Base-by-base conservation (phyloP, 73 alveolate genomes). In the Paramecium caudatum region DNA sequence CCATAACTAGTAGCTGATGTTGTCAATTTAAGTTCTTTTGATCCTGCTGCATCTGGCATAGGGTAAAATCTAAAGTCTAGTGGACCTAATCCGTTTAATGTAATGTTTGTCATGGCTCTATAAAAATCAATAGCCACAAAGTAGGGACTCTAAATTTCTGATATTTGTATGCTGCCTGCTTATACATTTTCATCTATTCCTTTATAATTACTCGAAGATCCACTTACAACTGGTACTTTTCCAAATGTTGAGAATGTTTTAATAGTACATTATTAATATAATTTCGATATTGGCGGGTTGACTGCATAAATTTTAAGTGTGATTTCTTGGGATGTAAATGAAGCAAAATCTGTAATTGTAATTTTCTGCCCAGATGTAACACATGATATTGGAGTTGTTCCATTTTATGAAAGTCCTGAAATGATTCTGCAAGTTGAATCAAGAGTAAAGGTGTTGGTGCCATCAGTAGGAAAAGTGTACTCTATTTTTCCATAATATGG, bases 341-440 rank as follows among this genome's bases (percentile, higher is more conserved):
- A 34, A 4, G 74, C 74, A 82, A 82, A 82, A 34, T 82, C 45
- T 12, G 68, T 50, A 21, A 82, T 82, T n/a, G 91, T 82, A 50
- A 82, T 36, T 0, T 34, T 70, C 19, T 55, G 34, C 1, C 82
- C 83, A 32, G 70, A 36, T 16, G 82, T 82, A 13, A 82, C 85
- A 55, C 91, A 82, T 1, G 81, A 47, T 9, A 47, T 82, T 16
- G 74, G 48, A 2, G 39, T 55, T 47, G 50, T 50, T 23, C 91
- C 39, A 13, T 43, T 48, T 82, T 65, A 46, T 5, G 91, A 43
- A 9, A 82, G 55, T 0, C 91, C 91, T 12, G 91, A 50, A 5
- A 61, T 82, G 27, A 82, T 70, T 49, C 91, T 47, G 16, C 91
- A 82, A 25, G 82, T 82, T 30, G 91, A 50, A 55, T 82, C 91